Base-by-base conservation (phyloP, 2,329 filamentous ascomycete species). In the Fusarium metavorans region DNA sequence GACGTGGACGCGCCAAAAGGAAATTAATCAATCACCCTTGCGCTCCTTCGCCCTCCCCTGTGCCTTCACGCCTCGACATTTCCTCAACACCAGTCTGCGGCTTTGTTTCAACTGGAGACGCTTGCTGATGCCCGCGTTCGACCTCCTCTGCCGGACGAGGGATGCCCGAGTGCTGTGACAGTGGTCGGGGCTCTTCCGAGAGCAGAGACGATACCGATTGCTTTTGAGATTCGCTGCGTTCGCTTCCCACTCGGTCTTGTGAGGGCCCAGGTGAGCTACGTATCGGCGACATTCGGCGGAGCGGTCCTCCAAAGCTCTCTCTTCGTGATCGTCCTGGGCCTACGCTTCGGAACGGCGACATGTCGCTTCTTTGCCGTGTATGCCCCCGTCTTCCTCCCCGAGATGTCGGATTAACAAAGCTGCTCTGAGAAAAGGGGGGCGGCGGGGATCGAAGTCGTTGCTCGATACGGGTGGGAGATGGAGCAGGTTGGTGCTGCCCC, bases 311-410 rank as follows among this genome's bases (percentile, higher is more conserved):
- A 35, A 79, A 79, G 64, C 77, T 79, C 64, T 79, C 77, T 50
- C 77, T 68, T 43, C 77, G 74, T 50, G 67, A 74, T 61, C 76
- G 74, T 23, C 74, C 77, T 32, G 70, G 77, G 18, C 75, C 78
- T 6, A 74, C 67, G 8, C 77, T 71, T 73, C 79, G 77, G 69
- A 82, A 82, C 71, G 82, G 83, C 4, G 82, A 81, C 20, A 83
- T 76, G 54, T 84, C 83, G 69, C 83, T 84, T 59, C 79, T 81
- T 50, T 83, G 82, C 7, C 83, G 81, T 25, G 82, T 80, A 48
- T 84, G 83, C 6, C 77, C 78, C 60, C 76, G 78, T 35, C 78
- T 77, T 66, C 70, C 73, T 25, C 65, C 66, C 35, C 80, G 73
- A 27, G 68, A 69, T 14, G 81, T 64, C 20, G 73, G 65, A 54